A percentile compares a stretch with the other conserved stretches of the same genome.
Conservation (phyloP, 2,329 filamentous ascomycete species). For the Bipolaris bicolor region DNA sequence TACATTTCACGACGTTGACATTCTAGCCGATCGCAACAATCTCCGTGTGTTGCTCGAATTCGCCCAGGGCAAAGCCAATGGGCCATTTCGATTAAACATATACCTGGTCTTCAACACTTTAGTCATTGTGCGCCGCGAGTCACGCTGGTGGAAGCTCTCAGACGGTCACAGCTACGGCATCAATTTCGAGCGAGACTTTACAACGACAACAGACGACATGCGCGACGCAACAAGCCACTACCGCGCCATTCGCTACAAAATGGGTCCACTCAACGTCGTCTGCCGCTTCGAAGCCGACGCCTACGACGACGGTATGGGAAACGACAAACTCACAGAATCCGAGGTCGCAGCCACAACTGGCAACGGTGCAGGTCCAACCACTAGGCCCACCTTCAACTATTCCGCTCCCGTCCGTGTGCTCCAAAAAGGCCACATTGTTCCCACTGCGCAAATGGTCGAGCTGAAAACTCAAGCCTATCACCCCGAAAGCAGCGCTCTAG, state of each 20-base stretch:
- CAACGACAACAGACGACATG: conserved; percentile 25
- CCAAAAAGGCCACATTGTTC: conserved; percentile 35
- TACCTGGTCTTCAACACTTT: conserved; percentile 33
- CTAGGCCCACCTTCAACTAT: conserved; percentile 23
- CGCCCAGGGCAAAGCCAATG: conserved; percentile 31
- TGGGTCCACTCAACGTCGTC: conserved; percentile 36
- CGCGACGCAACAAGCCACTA: conserved; percentile 39
- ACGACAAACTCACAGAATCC: conserved; percentile 17
- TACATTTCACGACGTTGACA: conserved; percentile 30
- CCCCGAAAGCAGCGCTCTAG: conserved; percentile 6
- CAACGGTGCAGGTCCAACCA: conserved; percentile 5
- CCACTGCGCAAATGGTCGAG: conserved; percentile 31
- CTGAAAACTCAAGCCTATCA: conserved; percentile 32
- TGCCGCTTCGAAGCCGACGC: conserved; percentile 40
- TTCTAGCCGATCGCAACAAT: conserved; percentile 40
- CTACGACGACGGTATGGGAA: conserved; percentile 25
- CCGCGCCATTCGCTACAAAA: conserved; percentile 35
- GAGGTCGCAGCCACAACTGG: conserved; percentile 22
- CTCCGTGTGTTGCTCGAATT: conserved; percentile 37
- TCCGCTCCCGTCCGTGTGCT: conserved; percentile 27
- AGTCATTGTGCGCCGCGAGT: conserved; percentile 35
- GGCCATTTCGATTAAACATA: conserved; percentile 34
- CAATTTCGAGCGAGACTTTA: conserved; percentile 40
- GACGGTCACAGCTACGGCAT: conserved; percentile 26
- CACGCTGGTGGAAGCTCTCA: conserved; percentile 29